Evolutionary conservation across 352 stramenopile genomes (phyloP), one percentile per base, ranked within the genome.

Genomic region (Globisporangium cystogenes): DNA sequence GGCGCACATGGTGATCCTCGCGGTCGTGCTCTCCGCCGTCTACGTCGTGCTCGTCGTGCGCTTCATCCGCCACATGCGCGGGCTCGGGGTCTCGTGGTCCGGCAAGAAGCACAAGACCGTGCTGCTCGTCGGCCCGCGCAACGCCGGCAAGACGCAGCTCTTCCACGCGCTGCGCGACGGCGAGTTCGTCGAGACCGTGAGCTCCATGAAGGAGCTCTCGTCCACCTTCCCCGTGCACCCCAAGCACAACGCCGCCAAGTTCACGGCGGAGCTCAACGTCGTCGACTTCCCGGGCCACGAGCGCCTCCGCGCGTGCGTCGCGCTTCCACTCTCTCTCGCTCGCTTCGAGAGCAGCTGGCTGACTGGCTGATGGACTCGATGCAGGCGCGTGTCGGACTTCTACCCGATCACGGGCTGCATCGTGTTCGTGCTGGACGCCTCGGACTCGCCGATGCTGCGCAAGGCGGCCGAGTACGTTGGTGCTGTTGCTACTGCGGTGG

Each of bases 201-300:
- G 74, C 49, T 95, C 85, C 46, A 95, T 95, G 85, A 87, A 90
- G 55, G 75, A 90, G 48, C 65, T 72, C 29, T 80, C 82, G n/a
- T 69, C 67, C 60, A 73, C 66, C 46, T 90, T 93, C 44, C 48
- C 72, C 33, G 65, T 92, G 42, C 77, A 93, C 59, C 44, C 53
- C 23, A 76, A 76, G 51, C 76, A 84, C 74, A 89, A 87, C 58
- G 70, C 67, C 23, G 69, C 70, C 64, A 79, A 83, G 70, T 85
- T 89, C 59, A 74, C 78, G 56, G 72, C 74, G 14, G 66, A 88
- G 63, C 63, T 90, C 41, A 79, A 75, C 39, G 66, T 95, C 39
- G 59, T 91, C 35, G 85, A 95, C 68, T 93, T 86, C 56, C 85
- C 85, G 0, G 85, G 85, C 57, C 76, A 93, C 60, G 76, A 93